Conservation (phyloP, 2,329 filamentous ascomycete genomes). For the Hypocrella siamensis region DNA sequence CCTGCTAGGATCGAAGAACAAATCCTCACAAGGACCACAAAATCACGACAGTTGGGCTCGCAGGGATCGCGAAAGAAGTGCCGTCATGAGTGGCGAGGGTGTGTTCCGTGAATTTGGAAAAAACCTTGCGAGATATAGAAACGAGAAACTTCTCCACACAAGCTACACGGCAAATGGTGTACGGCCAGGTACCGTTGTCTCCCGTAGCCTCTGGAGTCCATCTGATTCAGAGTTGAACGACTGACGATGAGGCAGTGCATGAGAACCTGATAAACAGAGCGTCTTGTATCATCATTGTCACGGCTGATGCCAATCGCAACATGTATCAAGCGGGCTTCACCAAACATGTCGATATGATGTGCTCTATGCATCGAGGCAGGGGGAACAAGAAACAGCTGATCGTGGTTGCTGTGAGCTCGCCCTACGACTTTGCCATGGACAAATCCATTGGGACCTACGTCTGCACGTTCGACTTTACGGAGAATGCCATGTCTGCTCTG, state of each 20-base stretch:
- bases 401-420: slow-evolving; percentile 85
- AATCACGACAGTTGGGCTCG: slow-evolving; percentile 41
- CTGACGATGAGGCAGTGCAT: slow-evolving; percentile 39
- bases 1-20: slow-evolving; percentile 38
- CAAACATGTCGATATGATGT: slow-evolving; percentile 93
- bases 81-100: slow-evolving; percentile 80
- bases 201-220: too few species aligned
- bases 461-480: slow-evolving; percentile 93
- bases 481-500: slow-evolving; percentile 72
- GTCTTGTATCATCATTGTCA: slow-evolving; percentile 77
- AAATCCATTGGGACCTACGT: slow-evolving; percentile 81
- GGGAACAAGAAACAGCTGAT: slow-evolving; percentile 80
- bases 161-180: slow-evolving; percentile 92
- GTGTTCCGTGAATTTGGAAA: slow-evolving; percentile 84
- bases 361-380: slow-evolving; percentile 60
- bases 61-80: slow-evolving; percentile 37
- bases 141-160: slow-evolving; percentile 78
- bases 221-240: not conserved
- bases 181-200: slow-evolving; percentile 53
- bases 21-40: slow-evolving; percentile 16
- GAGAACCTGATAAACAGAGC: slow-evolving; percentile 84
- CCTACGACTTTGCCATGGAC: slow-evolving; percentile 93
- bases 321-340: slow-evolving; percentile 89
- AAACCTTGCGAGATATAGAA: slow-evolving; percentile 71
- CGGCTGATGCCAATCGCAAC: slow-evolving; percentile 86